Percentiles rank a stretch among this genome's conserved stretches.
Conservation (phyloP, 1,284 basidiomycete species). For the Ganoderma boninense region DNA sequence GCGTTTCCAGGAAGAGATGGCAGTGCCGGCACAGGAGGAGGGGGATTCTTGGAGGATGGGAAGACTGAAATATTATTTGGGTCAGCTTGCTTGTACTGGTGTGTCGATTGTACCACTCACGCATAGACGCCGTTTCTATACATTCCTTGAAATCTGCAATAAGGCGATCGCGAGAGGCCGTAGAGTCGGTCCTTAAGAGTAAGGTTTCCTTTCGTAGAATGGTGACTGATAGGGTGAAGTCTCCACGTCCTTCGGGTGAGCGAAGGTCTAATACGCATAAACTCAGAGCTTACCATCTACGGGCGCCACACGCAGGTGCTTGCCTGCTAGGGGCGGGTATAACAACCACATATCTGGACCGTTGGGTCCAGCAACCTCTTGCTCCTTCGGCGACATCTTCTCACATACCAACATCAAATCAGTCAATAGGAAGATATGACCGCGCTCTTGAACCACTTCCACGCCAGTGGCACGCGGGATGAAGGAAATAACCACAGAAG, state of each 20-base stretch:
- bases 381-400: conserved; percentile 77
- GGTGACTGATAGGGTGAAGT: conserved; percentile 77
- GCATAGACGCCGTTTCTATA: conserved; percentile 78
- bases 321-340: conserved; percentile 96
- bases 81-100: conserved; percentile 15
- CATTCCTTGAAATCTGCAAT: conserved; percentile 85
- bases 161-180: conserved; percentile 70
- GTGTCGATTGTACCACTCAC: conserved; percentile 55
- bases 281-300: conserved; percentile 51
- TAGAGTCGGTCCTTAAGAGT: conserved; percentile 71
- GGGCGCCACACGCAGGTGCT: conserved; percentile 84
- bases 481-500: conserved; percentile 82
- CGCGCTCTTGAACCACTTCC: conserved; percentile 78
- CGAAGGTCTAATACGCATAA: not conserved
- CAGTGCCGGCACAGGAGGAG: conserved; percentile 38
- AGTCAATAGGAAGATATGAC: conserved; percentile 90
- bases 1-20: conserved; percentile 27
- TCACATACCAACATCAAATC: conserved; percentile 93
- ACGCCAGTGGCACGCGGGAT: conserved; percentile 79
- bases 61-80: conserved; percentile 52
- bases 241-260: conserved; percentile 45
- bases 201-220: conserved; percentile 93
- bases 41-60: conserved; percentile 56
- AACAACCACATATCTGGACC: conserved; percentile 91
- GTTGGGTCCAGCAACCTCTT: conserved; percentile 53